Conservation (phyloP, 805 yeast species). For the Millerago galiae region DNA sequence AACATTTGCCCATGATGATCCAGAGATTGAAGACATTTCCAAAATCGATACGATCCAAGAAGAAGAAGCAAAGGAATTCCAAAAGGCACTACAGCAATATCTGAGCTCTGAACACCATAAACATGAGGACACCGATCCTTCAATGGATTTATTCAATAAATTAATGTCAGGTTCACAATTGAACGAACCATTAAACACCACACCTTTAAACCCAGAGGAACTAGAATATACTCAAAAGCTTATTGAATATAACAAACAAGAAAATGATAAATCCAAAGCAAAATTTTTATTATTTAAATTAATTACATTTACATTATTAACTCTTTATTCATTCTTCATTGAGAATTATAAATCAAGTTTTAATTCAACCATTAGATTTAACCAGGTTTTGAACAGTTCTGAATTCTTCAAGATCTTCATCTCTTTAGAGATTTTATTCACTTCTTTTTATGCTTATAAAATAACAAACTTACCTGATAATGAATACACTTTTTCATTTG, state of each 20-base stretch:
- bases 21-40: slow-evolving; percentile 13
- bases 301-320: slow-evolving; percentile 1
- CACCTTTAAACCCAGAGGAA: slow-evolving; percentile 2
- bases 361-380: slow-evolving; percentile 7
- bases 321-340: slow-evolving; percentile 9
- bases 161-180: slow-evolving; percentile 5
- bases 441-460: slow-evolving; percentile 14
- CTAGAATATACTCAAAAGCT: slow-evolving; percentile 6
- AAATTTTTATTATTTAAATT: slow-evolving; percentile 15
- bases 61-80: slow-evolving; percentile 17
- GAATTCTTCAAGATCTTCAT: slow-evolving; percentile 15
- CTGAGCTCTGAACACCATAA: slow-evolving; percentile 13
- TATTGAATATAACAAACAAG: slow-evolving; percentile 12
- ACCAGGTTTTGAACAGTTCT: slow-evolving; percentile 1
- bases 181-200: background rate
- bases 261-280: slow-evolving; percentile 20
- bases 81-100: slow-evolving; percentile 16
- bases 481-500: slow-evolving; percentile 19
- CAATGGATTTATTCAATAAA: slow-evolving; percentile 11
- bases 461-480: slow-evolving; percentile 9
- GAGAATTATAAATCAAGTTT: slow-evolving; percentile 10
- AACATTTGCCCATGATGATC: slow-evolving; percentile 10
- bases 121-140: slow-evolving; percentile 10
- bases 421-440: slow-evolving; percentile 15
- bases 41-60: background rate